Conservation (phyloP, 352 stramenopile genomes). For the Phytophthora idaei region DNA sequence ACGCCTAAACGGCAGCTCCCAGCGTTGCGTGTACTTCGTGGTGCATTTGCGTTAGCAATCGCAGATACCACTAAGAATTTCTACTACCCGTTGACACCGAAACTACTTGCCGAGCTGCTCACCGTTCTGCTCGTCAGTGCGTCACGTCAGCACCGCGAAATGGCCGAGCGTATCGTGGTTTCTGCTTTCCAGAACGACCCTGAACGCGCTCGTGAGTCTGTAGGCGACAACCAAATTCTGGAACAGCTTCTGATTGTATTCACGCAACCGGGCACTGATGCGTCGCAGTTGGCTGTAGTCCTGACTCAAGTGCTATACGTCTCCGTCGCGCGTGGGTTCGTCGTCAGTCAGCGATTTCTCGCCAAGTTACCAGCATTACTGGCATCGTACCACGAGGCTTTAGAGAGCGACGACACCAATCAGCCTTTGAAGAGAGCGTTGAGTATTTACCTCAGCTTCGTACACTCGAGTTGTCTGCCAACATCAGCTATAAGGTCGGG, state of each 20-base stretch:
- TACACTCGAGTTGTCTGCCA: conserved; percentile 33
- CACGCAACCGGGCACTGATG: conserved; percentile 43
- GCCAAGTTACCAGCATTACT: conserved; percentile 57
- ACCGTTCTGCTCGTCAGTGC: conserved; percentile 67
- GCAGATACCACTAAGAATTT: conserved; percentile 7
- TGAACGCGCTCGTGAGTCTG: conserved; percentile 43
- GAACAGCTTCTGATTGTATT: conserved; percentile 76
- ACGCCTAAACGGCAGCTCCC: conserved; percentile 51
- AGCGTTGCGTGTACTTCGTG: conserved; percentile 45
- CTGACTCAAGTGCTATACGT: conserved; percentile 62
- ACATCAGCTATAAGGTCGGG: conserved; percentile 33
- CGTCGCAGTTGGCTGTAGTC: conserved; percentile 37
- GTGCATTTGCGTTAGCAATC: conserved; percentile 32
- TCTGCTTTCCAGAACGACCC: conserved; percentile 53
- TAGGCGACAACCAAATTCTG: conserved; percentile 65
- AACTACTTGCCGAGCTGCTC: conserved; percentile 66
- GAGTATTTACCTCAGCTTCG: conserved; percentile 60
- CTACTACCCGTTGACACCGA: conserved; percentile 55
- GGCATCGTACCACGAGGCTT: conserved; percentile 26
- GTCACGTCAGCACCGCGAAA: conserved; percentile 40
- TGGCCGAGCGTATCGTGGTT: conserved; percentile 56
- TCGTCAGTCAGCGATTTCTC: conserved; percentile 64
- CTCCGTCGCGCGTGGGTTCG: conserved; percentile 43
- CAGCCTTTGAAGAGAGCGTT: conserved; percentile 47
- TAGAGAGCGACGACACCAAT: conserved; percentile 14